Evolutionary conservation across 1,284 basidiomycete species (phyloP), one percentile per base, ranked within the genome.

Genomic region (Pseudozyma sp.): DNA sequence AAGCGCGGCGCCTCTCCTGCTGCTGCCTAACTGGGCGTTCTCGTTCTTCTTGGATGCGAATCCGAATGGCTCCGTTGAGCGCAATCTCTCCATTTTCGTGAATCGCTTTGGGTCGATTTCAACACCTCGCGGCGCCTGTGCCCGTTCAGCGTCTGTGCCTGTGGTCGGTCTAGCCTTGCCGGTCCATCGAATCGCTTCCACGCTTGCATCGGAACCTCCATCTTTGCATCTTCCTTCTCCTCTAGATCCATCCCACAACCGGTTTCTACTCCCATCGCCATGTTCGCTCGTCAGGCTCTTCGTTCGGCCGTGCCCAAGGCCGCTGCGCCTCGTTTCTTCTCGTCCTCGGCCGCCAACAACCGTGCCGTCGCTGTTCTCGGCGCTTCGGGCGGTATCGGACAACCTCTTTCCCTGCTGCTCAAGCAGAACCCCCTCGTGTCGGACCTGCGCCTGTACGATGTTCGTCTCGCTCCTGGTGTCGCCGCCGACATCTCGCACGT

Each of bases 281-380:
- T 82, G 78, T 75, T 83, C 62, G 80, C 68, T 75, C 68, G 73
- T 64, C 73, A 75, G 68, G 58, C 73, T 56, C 58, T 79, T 39
- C 77, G 77, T 35, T 53, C 68, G 47, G 71, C 75, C 52, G 49
- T 56, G 48, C 61, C 68, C 44, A 47, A 59, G 63, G 64, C 63
- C 67, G 58, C 68, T 24, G 61, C 54, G 43, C 50, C 73, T 47
- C 90, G 92, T 79, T 86, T 88, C 69, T 95, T 95, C 88, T 93
- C 92, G 59, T 90, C 92, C 44, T 92, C 92, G 49, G 87, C 89
- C 37, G 84, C 89, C 53, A 88, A 90, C 81, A 89, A 89, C 82
- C 91, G 90, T 66, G 92, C 92, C 87, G 93, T 94, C 83, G 91
- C 92, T 51, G 93, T 96, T 54, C 91, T 95, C 84, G 94, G 94